Evolutionary conservation across 2,329 filamentous ascomycete genomes (phyloP), one percentile per base, ranked within the genome.

Genomic region (Gaeumannomyces sp.): DNA sequence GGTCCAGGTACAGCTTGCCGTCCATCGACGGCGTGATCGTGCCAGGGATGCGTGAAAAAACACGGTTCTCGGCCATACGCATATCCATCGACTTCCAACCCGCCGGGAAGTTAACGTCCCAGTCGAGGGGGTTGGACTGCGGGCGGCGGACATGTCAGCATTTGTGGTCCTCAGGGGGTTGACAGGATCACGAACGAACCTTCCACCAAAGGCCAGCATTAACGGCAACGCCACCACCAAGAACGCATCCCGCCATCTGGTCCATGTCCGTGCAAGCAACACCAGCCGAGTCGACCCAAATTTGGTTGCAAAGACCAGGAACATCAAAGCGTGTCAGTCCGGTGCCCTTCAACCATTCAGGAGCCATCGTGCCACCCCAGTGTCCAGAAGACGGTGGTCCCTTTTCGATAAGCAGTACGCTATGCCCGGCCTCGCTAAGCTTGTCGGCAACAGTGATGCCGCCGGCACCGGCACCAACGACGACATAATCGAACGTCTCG

Each of bases 41-140:
- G 38, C 89, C 89, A 0, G 88, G 88, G 67, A 91, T 92, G n/a
- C 88, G 83, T 50, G 79, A 77, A 73, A 91, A 92, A 8, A 89
- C 85, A 58, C 85, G 82, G 33, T 83, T 76, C 7, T 87, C 84
- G 1, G 89, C 84, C 29, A 77, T 72, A 66, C 77, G 76, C 72
- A 92, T 83, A 69, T 92, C 88, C 7, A 76, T 72, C 25, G 85
- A 81, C 74, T 89, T 87, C 90, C 90, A 93, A 35, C 89, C 89
- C 1, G 77, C 68, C 0, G 90, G 90, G 77, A 90, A 93, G 73
- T 89, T 89, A 72, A 84, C 81, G 72, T 92, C 87, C 79, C 89
- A 92, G 72, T 92, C 90, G 25, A 79, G 73, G 10, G 81, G 78
- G 66, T 86, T 83, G 2, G 87, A 79, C 61, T 62, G 28, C 61